phyloP scores from a whole-genome alignment of 1,284 basidiomycete genomes.

The Fereydounia khargensis region DNA sequence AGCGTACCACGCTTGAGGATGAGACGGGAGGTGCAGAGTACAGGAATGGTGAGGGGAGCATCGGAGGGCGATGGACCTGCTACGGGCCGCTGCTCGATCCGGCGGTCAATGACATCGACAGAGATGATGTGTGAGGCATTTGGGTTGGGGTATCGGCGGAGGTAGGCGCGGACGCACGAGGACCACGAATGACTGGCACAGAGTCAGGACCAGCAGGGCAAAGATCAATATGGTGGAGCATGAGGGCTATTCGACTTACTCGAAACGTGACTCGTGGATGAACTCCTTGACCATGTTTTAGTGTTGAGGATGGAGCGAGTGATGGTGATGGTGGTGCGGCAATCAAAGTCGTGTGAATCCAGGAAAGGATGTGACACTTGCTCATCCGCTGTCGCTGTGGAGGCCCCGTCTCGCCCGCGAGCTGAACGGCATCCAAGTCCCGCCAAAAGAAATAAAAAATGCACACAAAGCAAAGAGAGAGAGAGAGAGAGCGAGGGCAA shows the following conservation, averaged over 20 bases:
- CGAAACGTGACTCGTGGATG: slow-evolving; percentile 27
- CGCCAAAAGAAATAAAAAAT: too few species aligned
- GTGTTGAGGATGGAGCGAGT: too few species aligned
- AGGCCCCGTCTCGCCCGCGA: too few species aligned
- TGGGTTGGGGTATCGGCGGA: slow-evolving; percentile 94
- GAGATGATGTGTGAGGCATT: slow-evolving; percentile 89
- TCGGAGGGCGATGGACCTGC: slow-evolving; percentile 6
- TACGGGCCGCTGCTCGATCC: slow-evolving; percentile 42
- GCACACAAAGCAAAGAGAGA: too few species aligned
- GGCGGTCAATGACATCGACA: slow-evolving; percentile 86
- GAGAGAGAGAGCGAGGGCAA: too few species aligned
- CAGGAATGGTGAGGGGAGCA: slow-evolving; percentile 63
- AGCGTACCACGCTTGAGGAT: slow-evolving; percentile 87
- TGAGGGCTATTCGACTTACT: neutral
- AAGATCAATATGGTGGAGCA: neutral
- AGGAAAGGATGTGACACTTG: too few species aligned
- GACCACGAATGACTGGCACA: slow-evolving; percentile 31
- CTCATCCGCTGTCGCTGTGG: too few species aligned
- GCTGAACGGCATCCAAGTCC: too few species aligned
- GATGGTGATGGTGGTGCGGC: too few species aligned
- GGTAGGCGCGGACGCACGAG: slow-evolving; percentile 67
- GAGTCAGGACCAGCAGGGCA: neutral
- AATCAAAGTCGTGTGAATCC: too few species aligned
- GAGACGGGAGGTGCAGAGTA: slow-evolving; percentile 81
- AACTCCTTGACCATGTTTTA: slow-evolving; percentile 32